These are phyloP conservation scores for Astrephomene gubernaculifera DNA, from an alignment of 139 green algal species.

Conservation along the genomic window DNA sequence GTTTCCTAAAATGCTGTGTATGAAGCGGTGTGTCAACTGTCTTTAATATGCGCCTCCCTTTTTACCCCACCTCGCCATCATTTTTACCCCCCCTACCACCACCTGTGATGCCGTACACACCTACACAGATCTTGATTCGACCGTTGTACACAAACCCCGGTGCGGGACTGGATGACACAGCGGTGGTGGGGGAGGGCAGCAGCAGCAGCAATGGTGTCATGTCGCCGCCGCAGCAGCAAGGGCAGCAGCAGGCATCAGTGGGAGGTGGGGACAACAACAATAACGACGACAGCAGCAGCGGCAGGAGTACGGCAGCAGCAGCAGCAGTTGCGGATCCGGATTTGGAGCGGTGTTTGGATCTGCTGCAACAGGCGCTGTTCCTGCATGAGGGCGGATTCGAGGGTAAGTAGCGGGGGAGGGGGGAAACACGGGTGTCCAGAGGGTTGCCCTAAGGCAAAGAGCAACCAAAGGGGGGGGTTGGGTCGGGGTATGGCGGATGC, in stretches of 20 bases:
- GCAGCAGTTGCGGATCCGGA: neutral
- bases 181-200: conserved; percentile 1
- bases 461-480: too few relatives aligned
- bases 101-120: too few relatives aligned
- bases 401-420: neutral
- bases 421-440: too few relatives aligned
- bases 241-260: too few relatives aligned
- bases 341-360: conserved; percentile 12
- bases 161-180: conserved; percentile 5
- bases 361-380: conserved; percentile 64
- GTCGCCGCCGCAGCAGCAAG: too few relatives aligned
- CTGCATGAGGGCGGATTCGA: conserved; percentile 47
- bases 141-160: conserved; percentile 56
- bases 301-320: neutral
- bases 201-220: neutral
- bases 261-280: too few relatives aligned
- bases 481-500: too few relatives aligned
- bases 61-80: neutral
- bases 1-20: neutral
- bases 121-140: conserved; percentile 47
- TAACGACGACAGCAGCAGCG: neutral
- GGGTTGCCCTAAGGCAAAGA: too few relatives aligned
- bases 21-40: too few relatives aligned
- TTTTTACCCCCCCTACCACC: neutral
- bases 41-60: too few relatives aligned